phyloP scores from a whole-genome alignment of 1,139 yeast genomes.

The Yamadazyma triangularis region DNA sequence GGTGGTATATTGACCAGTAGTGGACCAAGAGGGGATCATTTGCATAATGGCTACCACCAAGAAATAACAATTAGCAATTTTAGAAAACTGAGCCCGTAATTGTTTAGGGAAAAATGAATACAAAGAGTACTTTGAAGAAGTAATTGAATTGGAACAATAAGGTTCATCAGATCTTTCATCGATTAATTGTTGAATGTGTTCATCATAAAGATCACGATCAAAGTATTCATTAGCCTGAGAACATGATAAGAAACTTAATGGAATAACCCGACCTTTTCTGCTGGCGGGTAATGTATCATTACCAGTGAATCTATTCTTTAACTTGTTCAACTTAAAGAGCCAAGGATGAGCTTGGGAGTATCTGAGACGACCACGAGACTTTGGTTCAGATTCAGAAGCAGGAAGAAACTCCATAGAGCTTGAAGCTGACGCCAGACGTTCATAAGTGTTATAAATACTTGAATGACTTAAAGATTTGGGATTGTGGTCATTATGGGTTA shows the following conservation, averaged over 20 bases:
- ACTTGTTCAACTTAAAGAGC: conserved; percentile 11
- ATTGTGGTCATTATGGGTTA: no score
- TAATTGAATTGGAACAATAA: conserved; percentile 63
- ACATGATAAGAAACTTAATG: conserved; percentile 43
- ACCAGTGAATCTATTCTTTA: conserved; percentile 38
- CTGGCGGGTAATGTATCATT: conserved; percentile 46
- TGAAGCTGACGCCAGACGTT: conserved; percentile 16
- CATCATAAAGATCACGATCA: conserved; percentile 25
- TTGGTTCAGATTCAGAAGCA: no score
- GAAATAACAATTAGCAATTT: conserved; percentile 84
- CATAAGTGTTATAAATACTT: no score
- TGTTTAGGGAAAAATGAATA: conserved; percentile 87
- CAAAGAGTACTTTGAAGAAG: conserved; percentile 82
- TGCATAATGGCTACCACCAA: conserved; percentile 86
- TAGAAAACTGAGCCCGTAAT: conserved; percentile 84
- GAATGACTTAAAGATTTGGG: no score
- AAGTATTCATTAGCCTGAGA: conserved; percentile 23
- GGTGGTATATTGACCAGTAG: conserved; percentile 95
- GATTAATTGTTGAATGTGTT: conserved; percentile 27
- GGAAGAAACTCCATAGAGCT: conserved; percentile 18
- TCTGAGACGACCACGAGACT: no score
- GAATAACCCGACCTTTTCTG: conserved; percentile 71
- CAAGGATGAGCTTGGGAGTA: no score
- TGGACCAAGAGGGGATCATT: conserved; percentile 96
- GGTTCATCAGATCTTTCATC: conserved; percentile 70